Evolutionary conservation across 2,329 filamentous ascomycete genomes (phyloP).

Genomic region (Talaromyces sp.): DNA sequence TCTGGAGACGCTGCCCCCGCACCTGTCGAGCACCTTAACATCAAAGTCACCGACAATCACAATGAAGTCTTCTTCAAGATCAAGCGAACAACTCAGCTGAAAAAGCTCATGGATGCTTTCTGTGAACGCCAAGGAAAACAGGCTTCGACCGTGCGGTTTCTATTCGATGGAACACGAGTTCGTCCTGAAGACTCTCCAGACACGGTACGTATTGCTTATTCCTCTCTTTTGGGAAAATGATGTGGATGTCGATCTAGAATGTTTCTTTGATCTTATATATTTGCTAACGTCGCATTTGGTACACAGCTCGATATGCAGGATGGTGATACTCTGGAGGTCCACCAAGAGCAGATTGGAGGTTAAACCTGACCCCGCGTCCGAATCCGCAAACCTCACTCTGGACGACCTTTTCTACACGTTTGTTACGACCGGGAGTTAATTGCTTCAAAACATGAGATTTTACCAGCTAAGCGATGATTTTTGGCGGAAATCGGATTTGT

Average conservation of each 20-base stretch:
- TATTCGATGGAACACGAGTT: slow-evolving; percentile 94
- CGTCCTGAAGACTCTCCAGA: slow-evolving; percentile 87
- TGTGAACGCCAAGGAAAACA: slow-evolving; percentile 95
- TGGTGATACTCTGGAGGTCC: slow-evolving; percentile 92
- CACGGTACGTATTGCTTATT: slow-evolving; percentile 59
- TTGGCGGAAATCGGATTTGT: neutral
- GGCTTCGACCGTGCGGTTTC: slow-evolving; percentile 77
- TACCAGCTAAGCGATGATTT: slow-evolving; percentile 2
- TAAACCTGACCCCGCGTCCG: slow-evolving; percentile 19
- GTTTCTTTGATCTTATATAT: neutral
- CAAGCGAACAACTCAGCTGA: slow-evolving; percentile 90
- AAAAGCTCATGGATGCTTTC: slow-evolving; percentile 98
- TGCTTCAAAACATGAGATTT: neutral
- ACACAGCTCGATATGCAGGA: slow-evolving; percentile 93
- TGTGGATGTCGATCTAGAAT: neutral
- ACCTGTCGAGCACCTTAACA: slow-evolving; percentile 83
- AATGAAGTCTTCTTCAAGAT: slow-evolving; percentile 99
- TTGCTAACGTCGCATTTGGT: neutral
- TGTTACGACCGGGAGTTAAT: neutral
- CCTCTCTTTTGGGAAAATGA: neutral
- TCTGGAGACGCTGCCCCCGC: slow-evolving; percentile 30
- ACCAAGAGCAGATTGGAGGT: slow-evolving; percentile 96
- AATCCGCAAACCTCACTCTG: neutral
- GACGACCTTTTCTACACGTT: neutral
- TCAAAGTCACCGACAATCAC: slow-evolving; percentile 99